Percentiles rank a stretch among this genome's conserved stretches.
These are phyloP conservation scores for Mortierella sp. DNA, from an alignment of 371 early-diverging fungal species.

Conservation along the genomic window DNA sequence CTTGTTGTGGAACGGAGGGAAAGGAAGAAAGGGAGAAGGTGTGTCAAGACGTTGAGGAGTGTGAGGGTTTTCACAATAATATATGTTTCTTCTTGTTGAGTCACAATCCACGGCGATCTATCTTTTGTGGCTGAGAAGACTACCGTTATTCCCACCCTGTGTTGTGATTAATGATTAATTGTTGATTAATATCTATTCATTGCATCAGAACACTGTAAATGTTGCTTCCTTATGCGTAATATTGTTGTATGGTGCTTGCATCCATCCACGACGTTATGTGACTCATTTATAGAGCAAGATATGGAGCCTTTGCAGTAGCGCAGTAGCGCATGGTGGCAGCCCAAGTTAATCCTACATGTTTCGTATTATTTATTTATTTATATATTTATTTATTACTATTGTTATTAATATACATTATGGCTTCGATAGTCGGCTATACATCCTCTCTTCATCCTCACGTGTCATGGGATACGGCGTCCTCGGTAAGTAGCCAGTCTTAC, in stretches of 20 bases:
- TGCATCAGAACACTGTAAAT: no score
- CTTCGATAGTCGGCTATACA: conserved; percentile 9
- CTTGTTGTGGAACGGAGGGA: conserved; percentile 6
- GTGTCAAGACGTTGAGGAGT: background rate
- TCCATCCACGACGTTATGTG: background rate
- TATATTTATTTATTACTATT: background rate
- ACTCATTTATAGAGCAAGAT: background rate
- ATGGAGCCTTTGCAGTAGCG: no score
- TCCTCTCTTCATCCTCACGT: conserved; percentile 16
- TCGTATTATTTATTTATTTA: background rate
- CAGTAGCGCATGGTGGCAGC: no score
- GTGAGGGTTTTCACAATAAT: background rate
- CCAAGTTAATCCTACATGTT: no score
- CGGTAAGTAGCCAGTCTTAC: conserved; percentile 22
- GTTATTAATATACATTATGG: background rate
- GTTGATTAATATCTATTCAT: no score
- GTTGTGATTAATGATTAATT: no score
- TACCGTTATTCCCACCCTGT: no score
- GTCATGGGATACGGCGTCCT: conserved; percentile 40
- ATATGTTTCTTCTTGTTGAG: background rate
- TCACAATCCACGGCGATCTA: conserved; percentile 12
- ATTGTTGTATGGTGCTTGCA: background rate
- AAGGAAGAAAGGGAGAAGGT: background rate
- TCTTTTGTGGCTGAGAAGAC: conserved; percentile 16
- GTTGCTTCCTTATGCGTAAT: background rate